A percentile compares a stretch with the other conserved stretches of the same genome.
These are phyloP conservation scores for Otatea glauca DNA, from an alignment of 176 grass and related monocot genomes.

Conservation along the genomic window DNA sequence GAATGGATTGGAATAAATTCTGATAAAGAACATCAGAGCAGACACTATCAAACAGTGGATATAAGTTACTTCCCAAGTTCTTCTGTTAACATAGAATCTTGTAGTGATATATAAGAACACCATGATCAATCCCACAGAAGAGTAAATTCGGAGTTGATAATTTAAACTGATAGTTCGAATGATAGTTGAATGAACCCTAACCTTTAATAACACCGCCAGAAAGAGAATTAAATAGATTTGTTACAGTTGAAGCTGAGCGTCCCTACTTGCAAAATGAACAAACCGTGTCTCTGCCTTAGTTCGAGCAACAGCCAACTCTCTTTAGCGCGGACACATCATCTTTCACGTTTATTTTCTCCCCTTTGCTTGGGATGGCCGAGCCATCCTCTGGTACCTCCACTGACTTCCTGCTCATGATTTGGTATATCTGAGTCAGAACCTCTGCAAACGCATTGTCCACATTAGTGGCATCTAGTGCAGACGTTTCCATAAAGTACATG, in stretches of 20 bases:
- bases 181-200: slow-evolving; percentile 36
- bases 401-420: slow-evolving; percentile 58
- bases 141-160: slow-evolving; percentile 23
- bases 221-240: slow-evolving; percentile 30
- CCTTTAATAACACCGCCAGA: slow-evolving; percentile 36
- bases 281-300: slow-evolving; percentile 37
- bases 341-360: slow-evolving; percentile 68
- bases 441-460: slow-evolving; percentile 65
- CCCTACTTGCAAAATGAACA: slow-evolving; percentile 48
- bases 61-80: background rate
- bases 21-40: background rate
- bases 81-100: background rate
- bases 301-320: slow-evolving; percentile 65
- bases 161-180: slow-evolving; percentile 31
- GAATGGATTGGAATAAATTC: background rate
- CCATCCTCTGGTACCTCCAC: slow-evolving; percentile 56
- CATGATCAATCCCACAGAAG: slow-evolving; percentile 15
- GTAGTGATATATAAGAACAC: background rate
- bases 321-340: slow-evolving; percentile 63
- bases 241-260: slow-evolving; percentile 20
- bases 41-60: background rate
- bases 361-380: slow-evolving; percentile 39
- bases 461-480: slow-evolving; percentile 65
- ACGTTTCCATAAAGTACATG: slow-evolving; percentile 79
- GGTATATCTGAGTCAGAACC: slow-evolving; percentile 75